A percentile compares a stretch with the other conserved stretches of the same genome.
Conservation (phyloP, 2,329 filamentous ascomycete species). For the Cryphonectria radicalis region DNA sequence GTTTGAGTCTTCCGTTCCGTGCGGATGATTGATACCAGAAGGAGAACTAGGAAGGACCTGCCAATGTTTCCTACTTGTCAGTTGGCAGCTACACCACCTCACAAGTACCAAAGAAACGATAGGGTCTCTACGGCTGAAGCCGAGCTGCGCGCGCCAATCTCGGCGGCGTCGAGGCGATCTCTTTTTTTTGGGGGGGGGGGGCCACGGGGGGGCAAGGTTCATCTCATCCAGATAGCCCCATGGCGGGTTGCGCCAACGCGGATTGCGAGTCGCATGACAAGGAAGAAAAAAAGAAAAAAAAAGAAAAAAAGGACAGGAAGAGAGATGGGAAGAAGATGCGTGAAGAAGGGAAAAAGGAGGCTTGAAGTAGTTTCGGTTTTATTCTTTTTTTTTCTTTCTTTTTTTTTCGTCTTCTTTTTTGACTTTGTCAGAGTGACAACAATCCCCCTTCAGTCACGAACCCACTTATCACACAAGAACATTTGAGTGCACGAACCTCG, state of each 20-base stretch:
- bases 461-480: background rate
- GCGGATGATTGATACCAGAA: no score
- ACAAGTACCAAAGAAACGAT: background rate
- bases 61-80: background rate
- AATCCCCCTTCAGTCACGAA: background rate
- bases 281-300: no score
- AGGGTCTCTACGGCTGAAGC: background rate
- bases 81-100: background rate
- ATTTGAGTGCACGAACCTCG: background rate
- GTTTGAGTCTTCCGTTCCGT: no score
- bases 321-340: background rate
- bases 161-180: background rate
- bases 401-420: background rate
- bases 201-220: background rate
- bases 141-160: constrained; percentile 1
- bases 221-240: background rate
- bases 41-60: no score
- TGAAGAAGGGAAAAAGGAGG: background rate
- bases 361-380: background rate
- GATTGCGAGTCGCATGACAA: background rate
- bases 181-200: no score
- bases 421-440: no score
- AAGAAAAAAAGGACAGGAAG: background rate
- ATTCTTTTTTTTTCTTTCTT: background rate
- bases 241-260: background rate